Percentiles rank a stretch among this genome's conserved stretches.
phyloP scores from a whole-genome alignment of 306 rosid genomes.

The Vachellia collinsii region DNA sequence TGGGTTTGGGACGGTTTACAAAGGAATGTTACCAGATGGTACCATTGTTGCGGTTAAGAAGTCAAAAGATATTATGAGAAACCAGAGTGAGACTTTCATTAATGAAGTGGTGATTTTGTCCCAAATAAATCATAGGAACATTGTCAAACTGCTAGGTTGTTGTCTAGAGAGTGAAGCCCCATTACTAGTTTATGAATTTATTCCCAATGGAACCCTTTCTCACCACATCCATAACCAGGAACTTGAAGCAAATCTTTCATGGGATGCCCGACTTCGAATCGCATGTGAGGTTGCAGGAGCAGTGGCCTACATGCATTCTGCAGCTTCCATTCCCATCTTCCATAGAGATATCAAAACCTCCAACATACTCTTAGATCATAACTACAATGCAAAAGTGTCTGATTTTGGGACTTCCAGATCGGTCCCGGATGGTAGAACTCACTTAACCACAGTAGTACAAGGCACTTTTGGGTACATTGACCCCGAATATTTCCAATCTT shows the following conservation, averaged over 20 bases:
- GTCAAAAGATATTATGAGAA: conserved; percentile 44
- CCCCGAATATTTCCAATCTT: conserved; percentile 64
- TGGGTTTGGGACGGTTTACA: neutral
- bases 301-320: conserved; percentile 63
- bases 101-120: conserved; percentile 59
- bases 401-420: conserved; percentile 69
- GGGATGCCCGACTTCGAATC: conserved; percentile 51
- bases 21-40: conserved; percentile 47
- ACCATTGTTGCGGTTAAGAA: conserved; percentile 51
- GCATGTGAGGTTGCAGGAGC: conserved; percentile 75
- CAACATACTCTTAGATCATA: conserved; percentile 59
- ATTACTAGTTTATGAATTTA: conserved; percentile 60
- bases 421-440: conserved; percentile 57
- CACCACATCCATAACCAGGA: conserved; percentile 40
- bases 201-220: conserved; percentile 61
- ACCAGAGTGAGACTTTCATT: conserved; percentile 45
- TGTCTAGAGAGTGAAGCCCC: conserved; percentile 67
- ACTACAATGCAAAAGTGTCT: conserved; percentile 45
- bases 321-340: conserved; percentile 63
- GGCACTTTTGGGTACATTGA: conserved; percentile 77
- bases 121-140: conserved; percentile 62
- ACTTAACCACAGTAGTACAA: conserved; percentile 57
- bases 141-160: conserved; percentile 55
- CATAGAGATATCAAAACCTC: conserved; percentile 70
- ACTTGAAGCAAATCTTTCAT: conserved; percentile 40